Base-by-base conservation (phyloP, 805 yeast species). In the Yarrowia phangngaensis region DNA sequence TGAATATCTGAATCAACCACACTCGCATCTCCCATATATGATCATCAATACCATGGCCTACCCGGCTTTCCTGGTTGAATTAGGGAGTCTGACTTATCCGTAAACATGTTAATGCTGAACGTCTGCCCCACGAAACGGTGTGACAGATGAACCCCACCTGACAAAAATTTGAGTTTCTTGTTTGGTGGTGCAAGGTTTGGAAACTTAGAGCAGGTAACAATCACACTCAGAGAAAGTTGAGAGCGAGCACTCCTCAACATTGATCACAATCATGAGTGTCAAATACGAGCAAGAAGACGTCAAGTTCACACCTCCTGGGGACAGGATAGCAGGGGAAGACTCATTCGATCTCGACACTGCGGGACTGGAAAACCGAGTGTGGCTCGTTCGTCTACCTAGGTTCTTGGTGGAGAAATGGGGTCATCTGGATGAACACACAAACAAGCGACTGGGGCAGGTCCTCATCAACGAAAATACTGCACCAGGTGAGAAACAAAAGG, bases 351-450 rank as follows among this genome's bases (percentile, higher is more conserved):
- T 92, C 64, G 85, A 88, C 60, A 65, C 88, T 45, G 54, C 71
- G 1, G 69, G 71, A 22, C 77, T 81, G 12, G 71, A 67, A 38
- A 81, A 83, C 58, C 87, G 87, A 56, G 81, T 92, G 31, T 92
- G 97, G 98, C 70, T 92, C 16, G 95, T 92, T 17, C 78, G 92
- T 57, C 69, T 92, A 60, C 97, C 98, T 1, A 79, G 85, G 60
- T 87, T 87, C 60, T 69, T 92, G 53, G 83, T 95, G 22, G 85
- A 82, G 30, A 72, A 76, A 55, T 87, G 97, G 95, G 74, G 79
- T 48, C 73, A 82, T 54, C 73, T 76, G 47, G 77, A 72, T 17
- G 68, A 69, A 33, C 65, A 82, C 41, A 73, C 77, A 47, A 96
- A 95, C 6, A 80, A 82, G 59, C 81, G 80, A 52, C 67, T 92